These are phyloP conservation scores for Calonectria leucothoes DNA, from an alignment of 2,329 filamentous ascomycete genomes.

Conservation along the genomic window DNA sequence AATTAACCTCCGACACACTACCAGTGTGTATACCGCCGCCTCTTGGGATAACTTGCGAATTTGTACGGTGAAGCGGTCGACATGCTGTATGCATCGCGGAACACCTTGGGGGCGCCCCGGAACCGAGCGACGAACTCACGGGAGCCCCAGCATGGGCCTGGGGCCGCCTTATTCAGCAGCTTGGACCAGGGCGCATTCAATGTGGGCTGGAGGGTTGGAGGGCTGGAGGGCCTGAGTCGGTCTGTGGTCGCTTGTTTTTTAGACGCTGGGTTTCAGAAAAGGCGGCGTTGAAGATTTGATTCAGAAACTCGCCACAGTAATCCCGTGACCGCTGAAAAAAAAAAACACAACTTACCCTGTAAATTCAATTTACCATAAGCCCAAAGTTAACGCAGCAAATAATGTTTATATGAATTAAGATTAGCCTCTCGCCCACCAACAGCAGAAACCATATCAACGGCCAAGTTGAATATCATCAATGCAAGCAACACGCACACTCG, in stretches of 20 bases:
- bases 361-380: neutral
- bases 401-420: conserved; percentile 6
- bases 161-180: neutral
- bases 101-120: neutral
- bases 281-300: conserved; percentile 13
- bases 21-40: conserved; percentile 37
- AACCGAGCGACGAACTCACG: neutral
- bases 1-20: conserved; percentile 30
- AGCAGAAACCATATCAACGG: neutral
- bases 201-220: conserved; percentile 9
- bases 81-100: conserved; percentile 23
- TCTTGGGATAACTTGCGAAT: conserved; percentile 23
- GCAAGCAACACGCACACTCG: conserved; percentile 11
- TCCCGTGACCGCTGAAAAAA: conserved; percentile 10
- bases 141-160: conserved; percentile 2
- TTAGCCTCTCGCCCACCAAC: neutral
- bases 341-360: neutral
- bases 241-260: neutral
- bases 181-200: conserved; percentile 12
- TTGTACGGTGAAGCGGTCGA: conserved; percentile 16
- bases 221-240: neutral
- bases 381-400: conserved; percentile 11
- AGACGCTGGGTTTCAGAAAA: neutral
- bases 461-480: neutral
- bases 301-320: neutral